Percentiles rank a stretch among this genome's conserved stretches.
Evolutionary conservation across 2,329 filamentous ascomycete genomes (phyloP).

Genomic region (Penicillium sp.): DNA sequence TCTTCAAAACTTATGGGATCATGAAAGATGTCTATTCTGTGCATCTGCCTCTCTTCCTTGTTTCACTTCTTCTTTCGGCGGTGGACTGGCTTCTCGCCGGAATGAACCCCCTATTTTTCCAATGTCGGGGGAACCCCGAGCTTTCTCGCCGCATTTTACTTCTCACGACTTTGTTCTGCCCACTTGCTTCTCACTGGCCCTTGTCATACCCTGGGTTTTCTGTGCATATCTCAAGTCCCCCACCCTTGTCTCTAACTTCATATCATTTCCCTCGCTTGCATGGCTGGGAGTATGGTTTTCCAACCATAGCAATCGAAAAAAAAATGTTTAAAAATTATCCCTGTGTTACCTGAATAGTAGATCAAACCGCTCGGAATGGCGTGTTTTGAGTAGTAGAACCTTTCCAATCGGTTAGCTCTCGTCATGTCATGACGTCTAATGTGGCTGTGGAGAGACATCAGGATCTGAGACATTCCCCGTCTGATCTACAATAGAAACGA

Average conservation of each 20-base stretch:
- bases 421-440: not conserved
- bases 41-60: constrained; percentile 8
- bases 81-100: not conserved
- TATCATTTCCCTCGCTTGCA: constrained; percentile 15
- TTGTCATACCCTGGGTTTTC: constrained; percentile 23
- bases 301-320: constrained; percentile 12
- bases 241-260: constrained; percentile 6
- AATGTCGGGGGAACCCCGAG: not conserved
- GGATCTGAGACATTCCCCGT: constrained; percentile 2
- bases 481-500: not conserved
- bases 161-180: constrained; percentile 11
- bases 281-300: constrained; percentile 15
- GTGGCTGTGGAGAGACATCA: not conserved
- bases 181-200: constrained; percentile 13
- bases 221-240: constrained; percentile 26
- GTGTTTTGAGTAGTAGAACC: too few relatives aligned
- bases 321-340: constrained; percentile 6
- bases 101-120: not conserved
- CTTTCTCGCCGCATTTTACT: constrained; percentile 1
- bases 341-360: too few relatives aligned
- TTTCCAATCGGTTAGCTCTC: not conserved
- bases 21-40: constrained; percentile 7
- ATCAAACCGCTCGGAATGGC: too few relatives aligned
- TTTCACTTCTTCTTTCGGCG: constrained; percentile 7
- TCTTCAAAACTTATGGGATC: not conserved